These are phyloP conservation scores for Galeopsis tetrahit DNA, from an alignment of 257 asterid species.

Conservation along the genomic window DNA sequence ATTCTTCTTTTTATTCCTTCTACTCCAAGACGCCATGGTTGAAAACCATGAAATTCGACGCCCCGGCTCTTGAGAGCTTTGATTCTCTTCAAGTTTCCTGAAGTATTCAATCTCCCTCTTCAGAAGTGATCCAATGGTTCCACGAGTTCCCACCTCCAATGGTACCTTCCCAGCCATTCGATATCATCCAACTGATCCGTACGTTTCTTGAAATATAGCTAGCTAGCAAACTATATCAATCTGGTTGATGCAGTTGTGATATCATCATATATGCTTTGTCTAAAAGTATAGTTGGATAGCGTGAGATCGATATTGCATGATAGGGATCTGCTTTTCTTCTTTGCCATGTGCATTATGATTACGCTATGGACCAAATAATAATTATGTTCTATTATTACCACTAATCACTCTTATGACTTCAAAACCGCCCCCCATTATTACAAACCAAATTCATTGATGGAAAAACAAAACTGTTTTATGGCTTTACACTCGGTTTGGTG, in stretches of 20 bases:
- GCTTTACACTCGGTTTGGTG: background rate
- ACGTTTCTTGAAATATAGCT: background rate
- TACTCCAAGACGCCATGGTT: constrained; percentile 52
- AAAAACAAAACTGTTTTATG: background rate
- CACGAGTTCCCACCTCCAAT: constrained; percentile 72
- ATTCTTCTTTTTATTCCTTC: constrained; percentile 57
- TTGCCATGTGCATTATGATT: constrained; percentile 30
- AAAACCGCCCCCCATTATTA: background rate
- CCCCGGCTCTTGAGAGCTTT: too few species aligned
- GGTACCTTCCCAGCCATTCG: constrained; percentile 52
- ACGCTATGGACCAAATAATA: constrained; percentile 28
- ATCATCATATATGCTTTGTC: constrained; percentile 13
- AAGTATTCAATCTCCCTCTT: constrained; percentile 86
- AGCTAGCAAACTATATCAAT: background rate
- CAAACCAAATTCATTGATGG: background rate
- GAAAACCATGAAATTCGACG: constrained; percentile 45
- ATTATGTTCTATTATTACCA: constrained; percentile 28
- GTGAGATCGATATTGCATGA: constrained; percentile 40
- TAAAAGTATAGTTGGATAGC: constrained; percentile 31
- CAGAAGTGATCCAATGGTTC: constrained; percentile 85
- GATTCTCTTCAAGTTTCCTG: constrained; percentile 48
- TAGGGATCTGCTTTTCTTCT: constrained; percentile 31
- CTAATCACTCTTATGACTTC: constrained; percentile 25
- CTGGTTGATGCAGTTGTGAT: background rate
- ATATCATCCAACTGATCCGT: background rate